A percentile compares a stretch with the other conserved stretches of the same genome.
These are phyloP conservation scores for Huntiella savannae DNA, from an alignment of 2,329 filamentous ascomycete species.

Conservation along the genomic window DNA sequence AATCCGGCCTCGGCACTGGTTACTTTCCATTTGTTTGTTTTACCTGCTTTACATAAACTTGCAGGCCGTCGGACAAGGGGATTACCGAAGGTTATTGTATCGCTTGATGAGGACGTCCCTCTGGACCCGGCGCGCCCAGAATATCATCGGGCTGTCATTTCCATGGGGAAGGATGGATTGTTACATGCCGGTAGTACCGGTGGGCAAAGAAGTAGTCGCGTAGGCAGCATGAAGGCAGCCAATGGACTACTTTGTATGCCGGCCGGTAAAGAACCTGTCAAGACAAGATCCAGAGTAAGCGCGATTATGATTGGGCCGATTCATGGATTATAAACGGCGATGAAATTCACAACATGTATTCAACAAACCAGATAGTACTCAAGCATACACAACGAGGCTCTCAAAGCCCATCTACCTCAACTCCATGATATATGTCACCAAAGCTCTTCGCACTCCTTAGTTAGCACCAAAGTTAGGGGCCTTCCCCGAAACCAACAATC, in stretches of 20 bases:
- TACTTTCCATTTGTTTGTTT: conserved; percentile 82
- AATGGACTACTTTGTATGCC: conserved; percentile 73
- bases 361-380: no score
- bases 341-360: not conserved
- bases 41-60: conserved; percentile 66
- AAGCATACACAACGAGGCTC: no score
- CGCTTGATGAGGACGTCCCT: conserved; percentile 50
- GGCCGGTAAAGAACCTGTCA: conserved; percentile 40
- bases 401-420: no score
- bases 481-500: conserved; percentile 71
- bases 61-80: conserved; percentile 50
- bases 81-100: conserved; percentile 52
- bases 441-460: conserved; percentile 7
- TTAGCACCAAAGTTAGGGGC: conserved; percentile 49
- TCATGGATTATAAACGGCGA: conserved; percentile 3
- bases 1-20: conserved; percentile 89
- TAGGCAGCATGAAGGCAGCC: conserved; percentile 73
- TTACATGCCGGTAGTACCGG: conserved; percentile 69
- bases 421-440: no score
- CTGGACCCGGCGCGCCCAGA: conserved; percentile 64
- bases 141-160: conserved; percentile 72
- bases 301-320: conserved; percentile 50
- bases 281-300: conserved; percentile 51
- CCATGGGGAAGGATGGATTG: conserved; percentile 42
- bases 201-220: conserved; percentile 70